Evolutionary conservation across 805 yeast genomes (phyloP).

Genomic region (Yarrowia deformans): DNA sequence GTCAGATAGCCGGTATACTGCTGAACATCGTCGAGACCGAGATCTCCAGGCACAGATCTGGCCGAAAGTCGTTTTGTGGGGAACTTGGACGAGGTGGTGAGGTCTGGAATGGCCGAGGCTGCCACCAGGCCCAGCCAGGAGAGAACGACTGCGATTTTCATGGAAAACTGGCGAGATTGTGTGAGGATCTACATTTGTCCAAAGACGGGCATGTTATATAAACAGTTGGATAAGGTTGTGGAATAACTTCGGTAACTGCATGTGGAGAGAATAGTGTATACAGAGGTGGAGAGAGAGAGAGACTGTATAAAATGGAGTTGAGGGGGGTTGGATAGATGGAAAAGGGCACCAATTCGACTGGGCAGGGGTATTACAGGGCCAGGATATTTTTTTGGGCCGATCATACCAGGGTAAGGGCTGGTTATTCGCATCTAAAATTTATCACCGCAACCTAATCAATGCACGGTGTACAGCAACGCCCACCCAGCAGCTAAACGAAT

Average conservation of each 20-base stretch:
- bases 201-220: neutral
- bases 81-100: slow-evolving; percentile 1
- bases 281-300: neutral
- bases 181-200: neutral
- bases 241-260: neutral
- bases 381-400: too few species aligned
- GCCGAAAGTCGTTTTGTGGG: neutral
- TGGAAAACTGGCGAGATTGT: neutral
- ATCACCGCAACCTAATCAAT: neutral
- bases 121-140: neutral
- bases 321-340: neutral
- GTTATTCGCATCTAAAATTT: too few species aligned
- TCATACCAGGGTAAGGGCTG: too few species aligned
- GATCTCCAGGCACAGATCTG: slow-evolving; percentile 40
- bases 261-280: too few species aligned
- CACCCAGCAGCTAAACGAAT: too few species aligned
- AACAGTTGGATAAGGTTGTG: slow-evolving; percentile 4
- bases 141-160: neutral
- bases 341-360: neutral
- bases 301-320: neutral
- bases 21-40: slow-evolving; percentile 75
- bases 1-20: slow-evolving; percentile 86
- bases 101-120: slow-evolving; percentile 1
- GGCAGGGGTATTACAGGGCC: too few species aligned
- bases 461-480: neutral